These are phyloP conservation scores for Coprinellus aureogranulatus DNA, from an alignment of 768 basidiomycete genomes.

Conservation along the genomic window DNA sequence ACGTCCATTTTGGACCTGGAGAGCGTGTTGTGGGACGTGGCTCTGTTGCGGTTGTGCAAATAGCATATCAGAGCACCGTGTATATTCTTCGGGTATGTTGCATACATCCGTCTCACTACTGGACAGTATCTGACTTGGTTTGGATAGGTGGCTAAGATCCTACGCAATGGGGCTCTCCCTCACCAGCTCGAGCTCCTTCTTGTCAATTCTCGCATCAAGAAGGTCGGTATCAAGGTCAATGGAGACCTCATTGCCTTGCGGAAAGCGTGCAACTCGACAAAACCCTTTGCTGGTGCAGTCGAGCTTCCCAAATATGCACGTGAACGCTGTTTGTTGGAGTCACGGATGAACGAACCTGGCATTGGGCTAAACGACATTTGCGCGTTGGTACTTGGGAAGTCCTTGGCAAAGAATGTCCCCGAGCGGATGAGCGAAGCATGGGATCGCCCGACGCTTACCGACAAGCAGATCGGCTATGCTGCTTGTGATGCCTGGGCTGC, in stretches of 20 bases:
- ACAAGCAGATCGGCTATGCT: slow-evolving; percentile 12
- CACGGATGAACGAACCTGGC: slow-evolving; percentile 7
- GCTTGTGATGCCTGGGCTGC: slow-evolving; percentile 16
- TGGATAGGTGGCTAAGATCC: too few species aligned
- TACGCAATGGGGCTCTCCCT: too few species aligned
- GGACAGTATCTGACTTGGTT: too few species aligned
- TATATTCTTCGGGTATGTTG: slow-evolving; percentile 18
- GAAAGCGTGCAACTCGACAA: too few species aligned
- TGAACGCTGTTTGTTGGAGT: slow-evolving; percentile 14
- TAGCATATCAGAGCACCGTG: slow-evolving; percentile 15
- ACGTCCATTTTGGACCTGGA: slow-evolving; percentile 11
- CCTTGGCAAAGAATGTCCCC: slow-evolving; percentile 17
- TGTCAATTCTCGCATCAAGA: background rate
- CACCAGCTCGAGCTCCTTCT: background rate
- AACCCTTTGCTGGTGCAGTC: too few species aligned
- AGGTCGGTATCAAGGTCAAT: too few species aligned
- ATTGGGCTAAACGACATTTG: slow-evolving; percentile 29
- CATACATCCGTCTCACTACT: too few species aligned
- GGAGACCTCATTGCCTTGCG: too few species aligned
- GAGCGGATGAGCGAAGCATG: slow-evolving; percentile 16
- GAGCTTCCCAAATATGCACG: slow-evolving; percentile 3
- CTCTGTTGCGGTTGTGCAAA: slow-evolving; percentile 15
- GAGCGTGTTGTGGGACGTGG: slow-evolving; percentile 3
- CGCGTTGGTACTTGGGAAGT: slow-evolving; percentile 21
- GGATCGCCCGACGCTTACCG: slow-evolving; percentile 13